Conservation (phyloP, 805 yeast species). For the Ogataea philodendri region DNA sequence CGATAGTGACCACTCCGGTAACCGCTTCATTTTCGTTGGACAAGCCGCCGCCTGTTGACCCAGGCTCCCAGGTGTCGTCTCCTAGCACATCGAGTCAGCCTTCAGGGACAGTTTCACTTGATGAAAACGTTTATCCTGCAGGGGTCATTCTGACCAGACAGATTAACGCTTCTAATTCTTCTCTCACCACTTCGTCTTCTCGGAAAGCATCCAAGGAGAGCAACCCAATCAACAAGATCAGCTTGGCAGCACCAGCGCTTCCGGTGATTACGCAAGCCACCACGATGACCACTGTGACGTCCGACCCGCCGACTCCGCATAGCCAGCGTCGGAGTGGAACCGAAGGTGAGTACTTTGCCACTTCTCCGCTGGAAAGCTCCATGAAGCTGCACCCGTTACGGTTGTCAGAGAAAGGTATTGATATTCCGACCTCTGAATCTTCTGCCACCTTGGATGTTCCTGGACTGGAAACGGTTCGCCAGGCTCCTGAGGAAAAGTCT, state of each 20-base stretch:
- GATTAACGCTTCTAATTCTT: constrained; percentile 18
- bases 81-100: constrained; percentile 12
- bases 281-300: constrained; percentile 31
- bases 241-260: constrained; percentile 35
- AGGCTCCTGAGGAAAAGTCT: constrained; percentile 1
- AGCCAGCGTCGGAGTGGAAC: constrained; percentile 17
- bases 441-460: constrained; percentile 5
- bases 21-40: constrained; percentile 5
- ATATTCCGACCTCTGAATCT: constrained; percentile 1
- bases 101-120: constrained; percentile 6
- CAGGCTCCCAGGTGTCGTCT: constrained; percentile 10
- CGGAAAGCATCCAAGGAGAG: constrained; percentile 22
- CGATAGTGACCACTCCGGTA: constrained; percentile 8
- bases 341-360: constrained; percentile 15
- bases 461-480: constrained; percentile 2
- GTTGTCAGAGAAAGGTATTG: constrained; percentile 6
- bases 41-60: constrained; percentile 4
- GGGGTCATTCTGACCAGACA: constrained; percentile 9
- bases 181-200: constrained; percentile 23
- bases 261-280: constrained; percentile 38
- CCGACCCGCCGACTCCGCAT: constrained; percentile 23
- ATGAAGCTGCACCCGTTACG: constrained; percentile 12
- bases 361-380: constrained; percentile 16
- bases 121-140: constrained; percentile 17
- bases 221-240: constrained; percentile 31